Evolutionary conservation across 2,329 filamentous ascomycete species (phyloP), one percentile per base, ranked within the genome.

Genomic region (Cyphellophora attinorum): DNA sequence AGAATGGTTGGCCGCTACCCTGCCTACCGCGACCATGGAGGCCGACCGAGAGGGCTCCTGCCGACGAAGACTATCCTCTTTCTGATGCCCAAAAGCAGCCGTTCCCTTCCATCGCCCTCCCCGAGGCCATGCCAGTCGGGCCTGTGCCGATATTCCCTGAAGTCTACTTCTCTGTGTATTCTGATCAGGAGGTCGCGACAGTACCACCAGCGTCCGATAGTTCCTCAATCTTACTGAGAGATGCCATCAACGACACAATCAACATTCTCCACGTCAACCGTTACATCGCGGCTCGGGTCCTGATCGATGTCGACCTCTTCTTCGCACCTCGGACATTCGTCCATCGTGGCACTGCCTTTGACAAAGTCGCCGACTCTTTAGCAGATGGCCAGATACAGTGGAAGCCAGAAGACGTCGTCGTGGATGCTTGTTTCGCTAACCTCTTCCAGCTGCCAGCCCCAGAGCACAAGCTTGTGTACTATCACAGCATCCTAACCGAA

Each of bases 361-460:
- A 98, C 57, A 81, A 86, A 52, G 73, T 98, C 31, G 75, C 81
- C 19, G 75, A 79, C 29, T 52, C 72, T 13, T 55, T 66, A 1
- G 79, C 79, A 29, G 63, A 74, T 35, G 21, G 21, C n/a, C 71
- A 72, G 44, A 76, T 81, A 11, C 88, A 85, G 0, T 98, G 91
- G 89, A 98, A 98, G 60, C 86, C 91, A 0, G 91, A 98, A 62
- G 91, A 98, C 60, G 82, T 96, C 39, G 84, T 83, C 3, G 85
- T 98, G n/a, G 91, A 98, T 57, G 86, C 89, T 4, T 85, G 96
- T 38, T 98, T 98, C 59, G 93, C 88, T 2, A 89, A 96, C 58
- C 70, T 98, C 27, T 84, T 94, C 54, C 82, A 85, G 57, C 72
- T 98, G 23, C 91, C 91, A 3, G 71, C 68, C 3, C 77, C 91